phyloP scores from a whole-genome alignment of 2,329 filamentous ascomycete genomes.

The Calonectria pseudoturangicola region DNA sequence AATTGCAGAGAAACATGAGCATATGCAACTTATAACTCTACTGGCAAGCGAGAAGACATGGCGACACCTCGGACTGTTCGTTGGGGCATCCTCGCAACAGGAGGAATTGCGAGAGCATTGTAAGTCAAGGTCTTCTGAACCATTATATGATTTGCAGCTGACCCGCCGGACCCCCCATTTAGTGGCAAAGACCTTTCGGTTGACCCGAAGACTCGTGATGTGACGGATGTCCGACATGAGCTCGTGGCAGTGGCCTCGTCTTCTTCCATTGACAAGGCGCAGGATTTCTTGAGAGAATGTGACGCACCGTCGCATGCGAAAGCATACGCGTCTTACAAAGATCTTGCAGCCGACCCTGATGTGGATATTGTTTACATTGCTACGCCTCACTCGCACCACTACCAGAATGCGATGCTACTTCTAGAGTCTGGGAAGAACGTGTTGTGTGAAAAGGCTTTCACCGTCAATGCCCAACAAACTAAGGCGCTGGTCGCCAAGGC shows the following conservation, averaged over 20 bases:
- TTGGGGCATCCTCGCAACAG: background rate
- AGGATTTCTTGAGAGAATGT: background rate
- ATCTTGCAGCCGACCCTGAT: conserved; percentile 72
- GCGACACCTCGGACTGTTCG: background rate
- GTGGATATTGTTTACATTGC: conserved; percentile 91
- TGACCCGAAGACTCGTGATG: background rate
- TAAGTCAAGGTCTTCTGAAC: background rate
- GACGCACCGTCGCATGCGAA: background rate
- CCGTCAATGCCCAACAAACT: background rate
- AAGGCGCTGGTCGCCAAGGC: background rate
- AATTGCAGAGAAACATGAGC: background rate
- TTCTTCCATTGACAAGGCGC: background rate
- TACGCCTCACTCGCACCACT: conserved; percentile 93
- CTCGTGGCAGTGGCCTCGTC: background rate
- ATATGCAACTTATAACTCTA: background rate
- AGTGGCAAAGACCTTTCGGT: background rate
- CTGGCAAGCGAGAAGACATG: background rate
- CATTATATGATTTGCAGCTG: background rate
- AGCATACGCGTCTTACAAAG: background rate
- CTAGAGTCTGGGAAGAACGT: background rate
- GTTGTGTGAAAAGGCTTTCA: background rate
- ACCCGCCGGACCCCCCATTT: background rate
- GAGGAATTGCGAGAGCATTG: background rate
- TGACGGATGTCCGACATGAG: background rate
- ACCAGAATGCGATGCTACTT: conserved; percentile 83